Percentiles rank a stretch among this genome's conserved stretches.
Conservation (phyloP, 2,329 filamentous ascomycete species). For the Thelonectria discophora region DNA sequence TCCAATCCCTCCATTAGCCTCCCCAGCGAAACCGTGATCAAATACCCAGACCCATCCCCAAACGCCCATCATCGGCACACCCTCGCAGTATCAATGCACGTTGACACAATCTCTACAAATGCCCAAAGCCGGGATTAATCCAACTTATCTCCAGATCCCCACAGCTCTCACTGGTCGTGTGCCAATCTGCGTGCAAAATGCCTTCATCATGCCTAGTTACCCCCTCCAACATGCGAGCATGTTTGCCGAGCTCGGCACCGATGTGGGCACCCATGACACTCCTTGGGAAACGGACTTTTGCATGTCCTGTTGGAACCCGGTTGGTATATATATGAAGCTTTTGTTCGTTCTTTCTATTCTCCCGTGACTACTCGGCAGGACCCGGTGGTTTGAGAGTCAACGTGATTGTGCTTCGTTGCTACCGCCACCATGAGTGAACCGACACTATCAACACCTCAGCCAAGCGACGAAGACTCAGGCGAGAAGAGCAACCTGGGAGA, state of each 20-base stretch:
- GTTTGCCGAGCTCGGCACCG: slow-evolving; percentile 30
- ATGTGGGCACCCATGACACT: slow-evolving; percentile 12
- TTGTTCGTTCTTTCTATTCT: neutral
- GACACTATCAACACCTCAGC: neutral
- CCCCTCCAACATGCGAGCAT: neutral
- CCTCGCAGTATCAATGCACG: neutral
- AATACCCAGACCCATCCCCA: neutral
- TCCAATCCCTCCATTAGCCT: neutral
- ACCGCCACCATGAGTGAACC: slow-evolving; percentile 10
- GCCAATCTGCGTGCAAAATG: neutral
- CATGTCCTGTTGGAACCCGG: neutral
- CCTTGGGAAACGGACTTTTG: neutral
- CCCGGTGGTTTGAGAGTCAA: neutral
- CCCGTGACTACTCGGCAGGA: neutral
- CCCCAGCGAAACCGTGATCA: neutral
- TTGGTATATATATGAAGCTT: slow-evolving; percentile 6
- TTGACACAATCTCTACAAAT: neutral
- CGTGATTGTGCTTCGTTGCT: neutral
- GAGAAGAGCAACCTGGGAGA: slow-evolving; percentile 1
- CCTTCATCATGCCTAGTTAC: neutral
- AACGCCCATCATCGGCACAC: neutral
- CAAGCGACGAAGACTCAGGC: neutral
- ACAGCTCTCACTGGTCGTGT: neutral
- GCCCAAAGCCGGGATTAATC: slow-evolving; percentile 10
- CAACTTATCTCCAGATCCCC: slow-evolving; percentile 18